Base-by-base conservation (phyloP, 805 yeast genomes). In the Pichia heedii region DNA sequence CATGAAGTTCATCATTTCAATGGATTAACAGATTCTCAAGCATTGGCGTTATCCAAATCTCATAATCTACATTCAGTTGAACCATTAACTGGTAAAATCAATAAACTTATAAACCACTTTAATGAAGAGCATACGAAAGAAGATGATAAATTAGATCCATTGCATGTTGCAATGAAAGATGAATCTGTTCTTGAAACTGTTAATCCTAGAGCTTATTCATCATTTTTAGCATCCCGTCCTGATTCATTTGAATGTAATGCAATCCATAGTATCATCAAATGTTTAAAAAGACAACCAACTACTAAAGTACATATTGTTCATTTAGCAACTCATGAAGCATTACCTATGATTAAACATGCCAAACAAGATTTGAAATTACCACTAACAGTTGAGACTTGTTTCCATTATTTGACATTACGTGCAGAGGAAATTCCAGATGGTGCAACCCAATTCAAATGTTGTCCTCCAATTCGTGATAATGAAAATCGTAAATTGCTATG, bases 401-500 rank as follows among this genome's bases (percentile, higher is more conserved):
- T 88, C 75, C 97, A 89, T 60, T 89, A 89, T 61, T 68, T 89
- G 42, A 74, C 90, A 2, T 69, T 89, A 36, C 70, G 73, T 3
- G 84, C 96, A 3, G 96, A 89, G 57, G 69, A 70, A 21, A 86
- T 89, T 43, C 80, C 87, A 18, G 74, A 79, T 53, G 77, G 85
- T 41, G 78, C 81, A 13, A 89, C 96, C 5, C 85, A 81, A 55
- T 86, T 74, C 72, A 89, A 89, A 63, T 90, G 96, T 58, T 90
- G 96, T 61, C 97, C 97, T 1, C 97, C 97, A 2, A 89, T 89
- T 51, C 70, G 97, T 48, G 68, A 83, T 1, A 79, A 81, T 49
- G 70, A 71, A 36, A 90, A 90, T 61, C 72, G 93, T 51, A 62
- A 70, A 36, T 69, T 73, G 32, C 71, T 89, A 37, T 90, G 97